Percentiles rank a stretch among this genome's conserved stretches.
Evolutionary conservation across 345 rosid genomes (phyloP).

Genomic region (Acer yangbiense): DNA sequence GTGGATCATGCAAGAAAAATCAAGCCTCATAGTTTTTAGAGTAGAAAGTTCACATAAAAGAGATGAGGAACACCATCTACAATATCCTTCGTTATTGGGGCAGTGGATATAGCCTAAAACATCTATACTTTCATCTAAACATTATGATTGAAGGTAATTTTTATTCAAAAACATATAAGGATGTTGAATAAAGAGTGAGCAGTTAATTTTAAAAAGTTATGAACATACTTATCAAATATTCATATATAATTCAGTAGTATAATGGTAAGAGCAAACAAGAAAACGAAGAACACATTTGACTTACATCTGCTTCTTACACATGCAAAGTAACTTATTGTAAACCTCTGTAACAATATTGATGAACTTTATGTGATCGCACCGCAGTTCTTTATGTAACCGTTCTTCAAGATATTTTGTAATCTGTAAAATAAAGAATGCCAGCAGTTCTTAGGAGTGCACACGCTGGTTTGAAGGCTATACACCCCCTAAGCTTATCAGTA

Average conservation of each 20-base stretch:
- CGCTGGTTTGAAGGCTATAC: not conserved
- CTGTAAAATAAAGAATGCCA: constrained; percentile 39
- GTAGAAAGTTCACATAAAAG: constrained; percentile 1
- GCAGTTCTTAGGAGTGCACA: not conserved
- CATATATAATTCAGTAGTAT: not conserved
- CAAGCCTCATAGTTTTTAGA: not conserved
- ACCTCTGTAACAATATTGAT: constrained; percentile 65
- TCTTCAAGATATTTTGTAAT: constrained; percentile 94
- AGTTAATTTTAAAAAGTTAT: not conserved
- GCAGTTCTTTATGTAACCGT: constrained; percentile 85
- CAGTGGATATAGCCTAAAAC: not conserved
- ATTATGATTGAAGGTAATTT: not conserved
- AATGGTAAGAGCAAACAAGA: not conserved
- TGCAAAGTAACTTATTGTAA: constrained; percentile 73
- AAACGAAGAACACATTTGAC: constrained; percentile 12
- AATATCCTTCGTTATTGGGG: not conserved
- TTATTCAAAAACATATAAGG: not conserved
- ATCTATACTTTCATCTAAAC: not conserved
- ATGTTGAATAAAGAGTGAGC: not conserved
- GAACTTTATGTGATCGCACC: constrained; percentile 64
- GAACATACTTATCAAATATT: not conserved
- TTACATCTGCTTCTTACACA: constrained; percentile 91
- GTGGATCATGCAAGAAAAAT: not conserved
- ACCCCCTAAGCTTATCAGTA: not conserved
- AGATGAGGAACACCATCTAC: not conserved